A percentile compares a stretch with the other conserved stretches of the same genome.
phyloP scores from a whole-genome alignment of 257 asterid species.

The Fraxinus americana region DNA sequence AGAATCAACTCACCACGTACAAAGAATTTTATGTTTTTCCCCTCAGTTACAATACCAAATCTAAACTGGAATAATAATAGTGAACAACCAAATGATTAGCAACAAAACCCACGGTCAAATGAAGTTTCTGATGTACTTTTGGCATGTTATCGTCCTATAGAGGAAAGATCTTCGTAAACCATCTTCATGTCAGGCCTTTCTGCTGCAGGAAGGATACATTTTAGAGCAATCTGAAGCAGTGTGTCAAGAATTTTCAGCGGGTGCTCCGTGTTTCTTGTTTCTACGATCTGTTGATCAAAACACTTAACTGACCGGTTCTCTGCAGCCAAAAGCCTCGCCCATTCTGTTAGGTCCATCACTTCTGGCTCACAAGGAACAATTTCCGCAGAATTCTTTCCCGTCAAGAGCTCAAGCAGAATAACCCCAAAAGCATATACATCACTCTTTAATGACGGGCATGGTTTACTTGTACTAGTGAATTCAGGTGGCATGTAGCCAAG shows the following conservation, averaged over 20 bases:
- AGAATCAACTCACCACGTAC: conserved; percentile 15
- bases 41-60: not conserved
- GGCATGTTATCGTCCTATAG: conserved; percentile 27
- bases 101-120: conserved; percentile 19
- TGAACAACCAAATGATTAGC: conserved; percentile 19
- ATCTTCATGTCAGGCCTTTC: conserved; percentile 77
- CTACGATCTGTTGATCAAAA: conserved; percentile 48
- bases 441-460: conserved; percentile 81
- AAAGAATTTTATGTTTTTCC: not conserved
- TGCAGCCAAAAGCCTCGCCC: conserved; percentile 69
- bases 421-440: conserved; percentile 87
- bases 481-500: conserved; percentile 92
- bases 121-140: conserved; percentile 15
- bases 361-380: conserved; percentile 52
- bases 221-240: conserved; percentile 65
- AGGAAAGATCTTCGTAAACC: conserved; percentile 70
- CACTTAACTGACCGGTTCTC: conserved; percentile 60
- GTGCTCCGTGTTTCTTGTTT: conserved; percentile 24
- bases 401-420: conserved; percentile 67
- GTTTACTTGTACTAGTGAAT: conserved; percentile 71
- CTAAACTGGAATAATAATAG: conserved; percentile 10
- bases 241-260: conserved; percentile 37
- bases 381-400: conserved; percentile 67
- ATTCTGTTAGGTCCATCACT: conserved; percentile 66
- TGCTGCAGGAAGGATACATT: conserved; percentile 74